Conservation (phyloP, 129 eudicot species). For the Flaveria brownii region DNA sequence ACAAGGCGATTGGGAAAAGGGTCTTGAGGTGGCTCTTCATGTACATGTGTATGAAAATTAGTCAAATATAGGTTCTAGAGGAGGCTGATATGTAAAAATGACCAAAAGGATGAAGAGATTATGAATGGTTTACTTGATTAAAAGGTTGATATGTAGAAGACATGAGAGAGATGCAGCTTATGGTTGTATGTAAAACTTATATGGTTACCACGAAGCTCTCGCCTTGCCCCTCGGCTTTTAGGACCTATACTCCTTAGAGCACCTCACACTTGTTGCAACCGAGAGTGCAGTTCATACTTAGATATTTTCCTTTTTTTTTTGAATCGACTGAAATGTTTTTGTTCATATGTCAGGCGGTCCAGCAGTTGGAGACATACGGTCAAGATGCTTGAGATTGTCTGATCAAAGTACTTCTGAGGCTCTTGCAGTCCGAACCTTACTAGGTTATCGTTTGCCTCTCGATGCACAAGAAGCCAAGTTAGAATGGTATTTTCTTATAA, state of each 20-base stretch:
- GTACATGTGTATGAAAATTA: too few relatives aligned
- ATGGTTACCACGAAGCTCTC: background rate
- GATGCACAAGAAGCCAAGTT: constrained; percentile 70
- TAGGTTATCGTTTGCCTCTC: constrained; percentile 84
- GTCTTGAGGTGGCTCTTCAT: too few relatives aligned
- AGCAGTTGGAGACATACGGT: constrained; percentile 98
- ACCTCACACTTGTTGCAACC: too few relatives aligned
- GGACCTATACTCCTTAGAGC: too few relatives aligned
- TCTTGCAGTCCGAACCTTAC: constrained; percentile 82
- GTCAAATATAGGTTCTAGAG: too few relatives aligned
- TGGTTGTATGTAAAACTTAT: background rate
- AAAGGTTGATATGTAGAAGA: too few relatives aligned
- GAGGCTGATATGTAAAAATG: too few relatives aligned
- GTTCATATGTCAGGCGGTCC: constrained; percentile 77
- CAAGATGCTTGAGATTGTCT: constrained; percentile 87
- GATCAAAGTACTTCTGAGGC: constrained; percentile 94
- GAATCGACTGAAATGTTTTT: constrained; percentile 13
- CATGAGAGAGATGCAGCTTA: background rate
- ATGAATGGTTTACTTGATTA: too few relatives aligned
- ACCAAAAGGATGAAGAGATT: too few relatives aligned
- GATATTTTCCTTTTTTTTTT: background rate
- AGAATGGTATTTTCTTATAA: constrained; percentile 60
- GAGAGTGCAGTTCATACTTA: background rate
- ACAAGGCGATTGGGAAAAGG: too few relatives aligned
- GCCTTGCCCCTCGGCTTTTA: background rate